These are phyloP conservation scores for Elaeis guineensis DNA, from an alignment of 176 grass and related monocot genomes.

Conservation along the genomic window DNA sequence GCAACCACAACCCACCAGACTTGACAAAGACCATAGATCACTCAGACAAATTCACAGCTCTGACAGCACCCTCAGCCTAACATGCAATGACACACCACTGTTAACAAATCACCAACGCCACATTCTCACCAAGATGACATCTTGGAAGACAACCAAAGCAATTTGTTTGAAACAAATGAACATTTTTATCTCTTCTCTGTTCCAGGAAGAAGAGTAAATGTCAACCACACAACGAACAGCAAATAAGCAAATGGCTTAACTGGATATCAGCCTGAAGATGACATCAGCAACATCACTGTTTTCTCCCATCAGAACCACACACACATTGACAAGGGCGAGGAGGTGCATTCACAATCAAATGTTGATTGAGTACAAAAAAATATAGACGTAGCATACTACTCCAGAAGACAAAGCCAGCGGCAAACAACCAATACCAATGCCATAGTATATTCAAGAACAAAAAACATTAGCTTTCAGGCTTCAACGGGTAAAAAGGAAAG, in stretches of 20 bases:
- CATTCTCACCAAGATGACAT: background rate
- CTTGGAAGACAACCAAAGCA: background rate
- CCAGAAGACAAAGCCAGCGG: too few species aligned
- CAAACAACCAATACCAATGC: too few species aligned
- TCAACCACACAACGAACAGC: background rate
- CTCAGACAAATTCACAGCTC: background rate
- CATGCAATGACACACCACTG: background rate
- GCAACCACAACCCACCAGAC: background rate
- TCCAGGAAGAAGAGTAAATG: background rate
- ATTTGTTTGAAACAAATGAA: background rate
- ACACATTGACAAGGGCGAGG: background rate
- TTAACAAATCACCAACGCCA: slow-evolving; percentile 4
- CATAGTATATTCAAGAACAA: too few species aligned
- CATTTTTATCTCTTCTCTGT: background rate
- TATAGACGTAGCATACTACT: too few species aligned
- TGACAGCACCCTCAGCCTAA: slow-evolving; percentile 4
- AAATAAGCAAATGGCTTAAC: background rate
- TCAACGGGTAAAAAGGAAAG: too few species aligned
- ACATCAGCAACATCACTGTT: background rate
- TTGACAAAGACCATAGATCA: background rate
- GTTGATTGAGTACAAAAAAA: too few species aligned
- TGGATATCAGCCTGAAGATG: background rate
- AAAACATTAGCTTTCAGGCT: too few species aligned
- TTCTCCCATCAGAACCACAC: background rate
- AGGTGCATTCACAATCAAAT: background rate